Evolutionary conservation across 2,329 filamentous ascomycete species (phyloP), one percentile per base, ranked within the genome.

Genomic region (Phyllachora maydis): DNA sequence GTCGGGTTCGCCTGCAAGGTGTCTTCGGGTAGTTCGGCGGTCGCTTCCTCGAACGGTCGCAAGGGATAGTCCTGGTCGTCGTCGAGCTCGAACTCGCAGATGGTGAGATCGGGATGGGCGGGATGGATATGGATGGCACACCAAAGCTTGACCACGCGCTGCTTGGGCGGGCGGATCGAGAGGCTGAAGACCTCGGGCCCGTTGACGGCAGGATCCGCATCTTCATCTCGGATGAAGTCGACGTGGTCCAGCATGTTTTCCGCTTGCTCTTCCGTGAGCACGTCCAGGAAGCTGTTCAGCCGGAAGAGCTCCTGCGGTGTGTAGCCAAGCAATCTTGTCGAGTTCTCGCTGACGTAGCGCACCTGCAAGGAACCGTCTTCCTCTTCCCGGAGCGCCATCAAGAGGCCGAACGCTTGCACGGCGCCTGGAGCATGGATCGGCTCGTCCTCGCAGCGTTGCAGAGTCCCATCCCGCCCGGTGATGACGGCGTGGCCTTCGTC

Each of bases 11-110:
- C 66, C 8, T 68, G 56, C 3, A 91, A 49, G 0, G 78, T 90
- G 37, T 88, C 75, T 40, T 76, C 65, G 0, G 78, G 72, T 0
- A 54, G 45, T 6, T 71, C 65, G 0, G 68, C 68, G 0, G 59
- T 66, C 4, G 48, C 37, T 19, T 74, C 66, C 23, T 64, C 59
- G 3, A 45, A 36, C 3, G 75, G 70, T 1, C 72, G 64, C 5
- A 83, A 47, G 1, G 79, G 78, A 35, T 71, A 64, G 4, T 63
- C 43, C 1, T 54, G 45, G 31, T 90, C 79, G 30, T 91, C 74
- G 40, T 91, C 79, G 2, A 81, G 46, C 41, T 92, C 82, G 28
- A 92, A 85, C 38, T 92, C 82, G 52, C 79, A 90, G 7, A 92
- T 74, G 14, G 91, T 54, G 13, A 85, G 45, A 21, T 77, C 64